A percentile compares a stretch with the other conserved stretches of the same genome.
Evolutionary conservation across 352 stramenopile genomes (phyloP).

Genomic region (Phytophthora syringae): DNA sequence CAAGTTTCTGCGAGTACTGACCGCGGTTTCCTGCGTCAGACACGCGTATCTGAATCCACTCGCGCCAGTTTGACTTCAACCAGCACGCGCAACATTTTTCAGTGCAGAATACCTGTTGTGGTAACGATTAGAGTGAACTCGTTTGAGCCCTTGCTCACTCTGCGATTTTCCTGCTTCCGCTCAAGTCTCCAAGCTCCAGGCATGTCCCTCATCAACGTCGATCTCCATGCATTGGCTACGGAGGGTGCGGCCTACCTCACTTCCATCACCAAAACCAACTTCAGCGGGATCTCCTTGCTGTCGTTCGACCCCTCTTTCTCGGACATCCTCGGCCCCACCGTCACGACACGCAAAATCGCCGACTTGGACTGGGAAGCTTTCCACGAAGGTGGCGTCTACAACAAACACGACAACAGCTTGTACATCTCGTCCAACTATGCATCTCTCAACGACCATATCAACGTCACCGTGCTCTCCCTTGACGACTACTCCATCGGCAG

Average conservation of each 20-base stretch:
- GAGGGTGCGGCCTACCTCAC: conserved; percentile 11
- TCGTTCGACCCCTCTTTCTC: conserved; percentile 9
- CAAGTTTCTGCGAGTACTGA: too few relatives aligned
- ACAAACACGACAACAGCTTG: conserved; percentile 16
- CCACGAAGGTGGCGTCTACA: conserved; percentile 22
- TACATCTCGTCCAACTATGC: conserved; percentile 20
- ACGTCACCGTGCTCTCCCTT: conserved; percentile 17
- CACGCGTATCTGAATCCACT: not conserved
- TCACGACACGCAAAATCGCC: conserved; percentile 5
- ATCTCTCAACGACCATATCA: conserved; percentile 15
- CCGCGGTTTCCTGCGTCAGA: too few relatives aligned
- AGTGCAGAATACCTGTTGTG: too few relatives aligned
- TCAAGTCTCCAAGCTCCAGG: conserved; percentile 8
- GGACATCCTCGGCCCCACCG: conserved; percentile 9
- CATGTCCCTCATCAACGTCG: conserved; percentile 15
- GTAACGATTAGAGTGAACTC: too few relatives aligned
- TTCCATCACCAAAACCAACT: conserved; percentile 3
- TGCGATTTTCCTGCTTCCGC: conserved; percentile 5
- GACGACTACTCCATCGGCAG: conserved; percentile 17
- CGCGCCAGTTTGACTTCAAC: not conserved
- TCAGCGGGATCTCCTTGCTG: conserved; percentile 2
- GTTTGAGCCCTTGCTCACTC: too few relatives aligned
- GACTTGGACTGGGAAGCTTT: conserved; percentile 21
- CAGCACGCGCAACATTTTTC: not conserved
- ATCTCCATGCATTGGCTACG: conserved; percentile 12